Evolutionary conservation across 1,139 yeast genomes (phyloP).

Genomic region (Geotrichum candidum): DNA sequence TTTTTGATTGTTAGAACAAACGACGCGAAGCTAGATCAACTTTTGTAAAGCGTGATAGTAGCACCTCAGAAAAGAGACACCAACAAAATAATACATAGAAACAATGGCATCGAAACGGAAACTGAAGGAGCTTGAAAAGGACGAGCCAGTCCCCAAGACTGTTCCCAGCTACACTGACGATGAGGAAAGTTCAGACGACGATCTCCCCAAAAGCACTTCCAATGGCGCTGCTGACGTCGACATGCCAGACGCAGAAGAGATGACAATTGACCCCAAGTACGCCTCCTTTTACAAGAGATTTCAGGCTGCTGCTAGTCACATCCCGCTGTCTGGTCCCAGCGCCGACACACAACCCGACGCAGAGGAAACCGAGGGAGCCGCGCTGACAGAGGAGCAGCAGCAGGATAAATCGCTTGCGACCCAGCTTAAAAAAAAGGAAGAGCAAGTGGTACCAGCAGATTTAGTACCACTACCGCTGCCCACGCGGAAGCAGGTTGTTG

Average conservation of each 20-base stretch:
- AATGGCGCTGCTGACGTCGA: slow-evolving; percentile 1
- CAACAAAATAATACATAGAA: neutral
- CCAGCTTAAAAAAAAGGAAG: slow-evolving; percentile 13
- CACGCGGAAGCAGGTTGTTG: neutral
- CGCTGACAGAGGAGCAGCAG: slow-evolving; percentile 8
- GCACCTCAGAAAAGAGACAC: neutral
- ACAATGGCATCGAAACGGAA: slow-evolving; percentile 7
- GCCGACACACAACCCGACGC: neutral
- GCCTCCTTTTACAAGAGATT: slow-evolving; percentile 19
- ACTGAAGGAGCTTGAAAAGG: slow-evolving; percentile 17
- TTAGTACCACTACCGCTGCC: slow-evolving; percentile 16
- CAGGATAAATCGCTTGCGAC: neutral
- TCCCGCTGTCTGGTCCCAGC: slow-evolving; percentile 14
- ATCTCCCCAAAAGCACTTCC: slow-evolving; percentile 17
- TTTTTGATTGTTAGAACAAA: neutral
- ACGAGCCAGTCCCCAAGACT: slow-evolving; percentile 22
- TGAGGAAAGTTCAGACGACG: slow-evolving; percentile 14
- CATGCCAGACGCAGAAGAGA: slow-evolving; percentile 10
- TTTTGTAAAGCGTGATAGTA: neutral
- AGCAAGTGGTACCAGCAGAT: slow-evolving; percentile 13
- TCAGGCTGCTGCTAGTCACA: slow-evolving; percentile 18
- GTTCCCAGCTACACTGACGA: slow-evolving; percentile 20
- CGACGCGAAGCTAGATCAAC: neutral
- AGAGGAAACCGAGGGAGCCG: neutral
- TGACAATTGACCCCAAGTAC: slow-evolving; percentile 17